A percentile compares a stretch with the other conserved stretches of the same genome.
These are phyloP conservation scores for Lichina pygmaea DNA, from an alignment of 495 filamentous ascomycete genomes.

Conservation along the genomic window DNA sequence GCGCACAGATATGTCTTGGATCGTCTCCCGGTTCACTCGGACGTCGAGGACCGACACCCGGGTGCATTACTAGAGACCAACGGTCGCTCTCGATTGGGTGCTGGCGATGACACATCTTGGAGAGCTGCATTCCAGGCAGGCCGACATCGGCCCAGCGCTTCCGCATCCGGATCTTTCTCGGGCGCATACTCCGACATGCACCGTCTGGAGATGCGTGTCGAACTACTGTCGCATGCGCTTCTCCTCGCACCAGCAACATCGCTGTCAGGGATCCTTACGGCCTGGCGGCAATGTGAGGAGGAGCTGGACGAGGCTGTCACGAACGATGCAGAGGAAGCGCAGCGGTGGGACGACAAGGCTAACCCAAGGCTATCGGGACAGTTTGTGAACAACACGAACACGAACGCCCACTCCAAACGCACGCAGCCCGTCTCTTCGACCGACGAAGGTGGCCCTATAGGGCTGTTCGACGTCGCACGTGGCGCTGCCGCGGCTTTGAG, in stretches of 20 bases:
- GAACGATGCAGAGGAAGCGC: constrained; percentile 46
- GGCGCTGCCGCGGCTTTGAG: constrained; percentile 53
- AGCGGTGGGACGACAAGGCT: constrained; percentile 40
- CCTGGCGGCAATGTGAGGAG: constrained; percentile 70
- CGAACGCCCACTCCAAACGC: neutral
- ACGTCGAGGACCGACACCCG: neutral
- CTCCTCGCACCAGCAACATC: constrained; percentile 52
- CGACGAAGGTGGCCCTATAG: constrained; percentile 71
- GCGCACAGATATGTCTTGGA: constrained; percentile 88
- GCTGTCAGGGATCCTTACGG: constrained; percentile 59
- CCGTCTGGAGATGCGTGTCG: constrained; percentile 60
- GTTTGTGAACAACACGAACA: constrained; percentile 17
- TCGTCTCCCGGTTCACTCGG: constrained; percentile 14
- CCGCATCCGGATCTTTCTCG: no score
- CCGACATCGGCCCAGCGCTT: constrained; percentile 31
- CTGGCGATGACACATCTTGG: constrained; percentile 63
- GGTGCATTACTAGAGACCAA: neutral
- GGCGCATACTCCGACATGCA: constrained; percentile 30
- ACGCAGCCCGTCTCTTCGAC: constrained; percentile 4
- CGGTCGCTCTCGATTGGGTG: neutral
- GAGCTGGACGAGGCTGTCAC: constrained; percentile 43
- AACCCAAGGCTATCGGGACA: constrained; percentile 40
- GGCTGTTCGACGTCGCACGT: constrained; percentile 73
- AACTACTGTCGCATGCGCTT: constrained; percentile 66
- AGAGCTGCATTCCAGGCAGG: constrained; percentile 75